Conservation (phyloP, 2,329 filamentous ascomycete species). For the Fusarium nodosum region DNA sequence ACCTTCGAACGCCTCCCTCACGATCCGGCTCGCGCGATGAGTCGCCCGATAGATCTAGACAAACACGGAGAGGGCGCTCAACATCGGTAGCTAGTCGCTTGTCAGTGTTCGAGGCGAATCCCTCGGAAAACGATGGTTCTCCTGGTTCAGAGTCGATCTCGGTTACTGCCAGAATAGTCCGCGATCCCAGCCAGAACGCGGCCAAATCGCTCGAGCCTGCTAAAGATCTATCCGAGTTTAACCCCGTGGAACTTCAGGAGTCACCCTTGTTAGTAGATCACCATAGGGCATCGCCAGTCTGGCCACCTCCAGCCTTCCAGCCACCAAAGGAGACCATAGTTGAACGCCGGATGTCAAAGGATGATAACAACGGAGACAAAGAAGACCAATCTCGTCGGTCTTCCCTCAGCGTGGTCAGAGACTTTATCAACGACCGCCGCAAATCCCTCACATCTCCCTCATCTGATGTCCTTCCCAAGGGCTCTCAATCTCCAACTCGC, state of each 20-base stretch:
- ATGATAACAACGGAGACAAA: slow-evolving; percentile 53
- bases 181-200: slow-evolving; percentile 67
- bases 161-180: slow-evolving; percentile 86
- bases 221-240: slow-evolving; percentile 60
- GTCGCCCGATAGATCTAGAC: slow-evolving; percentile 60
- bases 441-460: slow-evolving; percentile 65
- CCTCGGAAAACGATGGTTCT: slow-evolving; percentile 40
- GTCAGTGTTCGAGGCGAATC: slow-evolving; percentile 65
- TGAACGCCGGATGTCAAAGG: slow-evolving; percentile 63
- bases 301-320: slow-evolving; percentile 50
- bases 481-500: slow-evolving; percentile 61
- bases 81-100: slow-evolving; percentile 68
- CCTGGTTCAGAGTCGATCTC: slow-evolving; percentile 80
- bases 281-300: slow-evolving; percentile 55
- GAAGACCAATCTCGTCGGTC: slow-evolving; percentile 64
- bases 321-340: slow-evolving; percentile 60
- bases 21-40: slow-evolving; percentile 59
- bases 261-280: slow-evolving; percentile 72
- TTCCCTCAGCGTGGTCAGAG: slow-evolving; percentile 71
- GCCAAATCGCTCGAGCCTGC: slow-evolving; percentile 58
- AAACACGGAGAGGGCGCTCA: slow-evolving; percentile 61
- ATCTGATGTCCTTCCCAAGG: slow-evolving; percentile 56
- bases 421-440: slow-evolving; percentile 72
- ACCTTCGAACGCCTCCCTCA: slow-evolving; percentile 52
- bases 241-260: slow-evolving; percentile 67